Conservation (phyloP, 139 green algal species). For the Chlorella sorokiniana region DNA sequence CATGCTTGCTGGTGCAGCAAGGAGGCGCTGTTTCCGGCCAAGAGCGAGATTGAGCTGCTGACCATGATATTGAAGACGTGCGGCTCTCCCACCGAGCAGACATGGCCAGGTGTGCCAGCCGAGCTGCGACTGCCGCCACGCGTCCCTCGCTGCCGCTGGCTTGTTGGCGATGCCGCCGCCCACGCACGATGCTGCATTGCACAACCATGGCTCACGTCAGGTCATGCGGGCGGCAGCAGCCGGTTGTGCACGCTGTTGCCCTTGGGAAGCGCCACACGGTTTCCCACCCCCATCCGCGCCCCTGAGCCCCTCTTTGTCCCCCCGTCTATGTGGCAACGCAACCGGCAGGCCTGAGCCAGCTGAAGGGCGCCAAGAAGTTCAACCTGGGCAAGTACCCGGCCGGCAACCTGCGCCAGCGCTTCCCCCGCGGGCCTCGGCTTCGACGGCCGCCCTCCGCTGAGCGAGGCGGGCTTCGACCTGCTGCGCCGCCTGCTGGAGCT, state of each 20-base stretch:
- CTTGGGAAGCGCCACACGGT: no score
- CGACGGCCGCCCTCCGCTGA: constrained; percentile 45
- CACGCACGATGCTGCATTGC: no score
- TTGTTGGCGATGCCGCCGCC: no score
- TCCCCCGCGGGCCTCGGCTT: constrained; percentile 47
- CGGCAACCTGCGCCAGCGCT: constrained; percentile 55
- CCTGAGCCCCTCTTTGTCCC: not conserved
- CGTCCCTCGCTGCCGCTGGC: no score
- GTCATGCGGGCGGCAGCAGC: no score
- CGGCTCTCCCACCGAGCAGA: constrained; percentile 78
- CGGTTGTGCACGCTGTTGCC: no score
- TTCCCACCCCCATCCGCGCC: no score
- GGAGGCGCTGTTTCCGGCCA: constrained; percentile 70
- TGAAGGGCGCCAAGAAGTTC: constrained; percentile 52
- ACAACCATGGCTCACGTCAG: no score
- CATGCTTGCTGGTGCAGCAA: not conserved
- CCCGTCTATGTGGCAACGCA: not conserved
- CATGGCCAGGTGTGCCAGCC: constrained; percentile 66
- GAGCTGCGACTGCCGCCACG: no score
- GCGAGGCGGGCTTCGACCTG: constrained; percentile 64
- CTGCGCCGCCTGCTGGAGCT: constrained; percentile 61
- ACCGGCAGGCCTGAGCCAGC: constrained; percentile 43
- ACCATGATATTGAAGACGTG: constrained; percentile 77
- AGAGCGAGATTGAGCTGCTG: constrained; percentile 82
- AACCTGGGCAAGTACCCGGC: constrained; percentile 42